A percentile compares a stretch with the other conserved stretches of the same genome.
phyloP scores from a whole-genome alignment of 768 basidiomycete genomes.

The Artomyces pyxidatus region DNA sequence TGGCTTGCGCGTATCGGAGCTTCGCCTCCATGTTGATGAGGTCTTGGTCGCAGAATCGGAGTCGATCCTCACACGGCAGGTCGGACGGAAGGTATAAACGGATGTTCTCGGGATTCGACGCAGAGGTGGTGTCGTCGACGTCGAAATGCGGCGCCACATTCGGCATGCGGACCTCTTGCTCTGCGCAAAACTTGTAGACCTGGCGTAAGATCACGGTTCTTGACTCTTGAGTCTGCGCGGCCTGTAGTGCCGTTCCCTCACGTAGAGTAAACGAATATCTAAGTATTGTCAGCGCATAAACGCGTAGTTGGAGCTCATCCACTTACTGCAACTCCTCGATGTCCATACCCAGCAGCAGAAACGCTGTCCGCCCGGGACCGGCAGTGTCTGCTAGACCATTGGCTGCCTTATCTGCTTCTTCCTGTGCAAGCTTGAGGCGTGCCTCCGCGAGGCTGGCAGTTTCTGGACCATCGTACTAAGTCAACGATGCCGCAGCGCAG shows the following conservation, averaged over 20 bases:
- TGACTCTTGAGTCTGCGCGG: neutral
- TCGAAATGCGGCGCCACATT: neutral
- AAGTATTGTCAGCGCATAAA: neutral
- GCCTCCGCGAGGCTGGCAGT: neutral
- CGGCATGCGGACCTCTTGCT: neutral
- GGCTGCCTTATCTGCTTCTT: neutral
- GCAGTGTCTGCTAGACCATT: neutral
- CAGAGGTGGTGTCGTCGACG: neutral
- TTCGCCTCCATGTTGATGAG: neutral
- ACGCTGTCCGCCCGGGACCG: neutral
- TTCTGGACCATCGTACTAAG: neutral
- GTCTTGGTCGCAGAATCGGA: neutral
- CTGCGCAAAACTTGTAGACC: neutral
- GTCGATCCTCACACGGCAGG: neutral
- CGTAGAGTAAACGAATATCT: neutral
- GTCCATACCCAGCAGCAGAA: neutral
- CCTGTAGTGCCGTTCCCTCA: neutral
- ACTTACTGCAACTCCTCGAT: neutral
- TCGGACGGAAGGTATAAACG: neutral
- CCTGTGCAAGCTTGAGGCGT: neutral
- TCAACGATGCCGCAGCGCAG: neutral
- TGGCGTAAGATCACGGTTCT: neutral
- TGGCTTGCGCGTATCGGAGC: neutral
- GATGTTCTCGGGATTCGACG: neutral
- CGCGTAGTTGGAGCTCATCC: neutral